Conservation (phyloP, 2,329 filamentous ascomycete genomes). For the Alternaria arborescens region DNA sequence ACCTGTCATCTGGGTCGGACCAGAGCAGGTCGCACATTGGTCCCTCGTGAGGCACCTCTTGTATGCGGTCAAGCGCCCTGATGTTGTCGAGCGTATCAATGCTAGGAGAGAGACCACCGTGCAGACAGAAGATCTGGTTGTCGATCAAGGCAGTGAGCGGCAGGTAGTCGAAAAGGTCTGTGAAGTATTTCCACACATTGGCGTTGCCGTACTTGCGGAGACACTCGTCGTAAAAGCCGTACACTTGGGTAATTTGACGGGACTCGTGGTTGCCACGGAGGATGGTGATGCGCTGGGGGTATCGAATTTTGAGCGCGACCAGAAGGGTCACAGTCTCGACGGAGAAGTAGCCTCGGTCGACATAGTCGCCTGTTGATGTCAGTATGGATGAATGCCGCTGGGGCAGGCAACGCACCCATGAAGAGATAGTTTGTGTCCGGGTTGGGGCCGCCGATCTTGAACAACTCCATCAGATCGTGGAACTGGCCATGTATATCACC, state of each 20-base stretch:
- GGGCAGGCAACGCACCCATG: constrained; percentile 72
- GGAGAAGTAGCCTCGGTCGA: constrained; percentile 98
- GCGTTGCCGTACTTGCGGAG: constrained; percentile 80
- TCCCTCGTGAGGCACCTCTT: constrained; percentile 80
- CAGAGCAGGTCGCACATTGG: constrained; percentile 80
- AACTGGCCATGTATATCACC: constrained; percentile 99
- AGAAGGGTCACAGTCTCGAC: constrained; percentile 97
- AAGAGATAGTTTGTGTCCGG: constrained; percentile 99
- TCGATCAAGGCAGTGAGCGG: constrained; percentile 77
- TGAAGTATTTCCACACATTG: constrained; percentile 81
- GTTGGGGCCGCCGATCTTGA: constrained; percentile 97
- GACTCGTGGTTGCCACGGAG: constrained; percentile 90
- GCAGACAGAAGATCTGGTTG: constrained; percentile 76
- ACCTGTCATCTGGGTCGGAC: constrained; percentile 94
- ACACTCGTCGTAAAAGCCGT: constrained; percentile 82
- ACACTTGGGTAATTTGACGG: constrained; percentile 79
- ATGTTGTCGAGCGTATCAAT: constrained; percentile 80
- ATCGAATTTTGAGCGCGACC: constrained; percentile 96
- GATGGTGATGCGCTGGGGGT: constrained; percentile 97
- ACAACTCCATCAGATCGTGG: constrained; percentile 98
- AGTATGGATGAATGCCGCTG: constrained; percentile 16
- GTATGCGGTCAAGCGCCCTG: constrained; percentile 57
- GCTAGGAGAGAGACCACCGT: constrained; percentile 75
- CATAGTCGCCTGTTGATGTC: constrained; percentile 81
- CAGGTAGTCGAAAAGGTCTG: constrained; percentile 80